These are phyloP conservation scores for Clonostachys rosea DNA, from an alignment of 2,329 filamentous ascomycete genomes.

Conservation along the genomic window DNA sequence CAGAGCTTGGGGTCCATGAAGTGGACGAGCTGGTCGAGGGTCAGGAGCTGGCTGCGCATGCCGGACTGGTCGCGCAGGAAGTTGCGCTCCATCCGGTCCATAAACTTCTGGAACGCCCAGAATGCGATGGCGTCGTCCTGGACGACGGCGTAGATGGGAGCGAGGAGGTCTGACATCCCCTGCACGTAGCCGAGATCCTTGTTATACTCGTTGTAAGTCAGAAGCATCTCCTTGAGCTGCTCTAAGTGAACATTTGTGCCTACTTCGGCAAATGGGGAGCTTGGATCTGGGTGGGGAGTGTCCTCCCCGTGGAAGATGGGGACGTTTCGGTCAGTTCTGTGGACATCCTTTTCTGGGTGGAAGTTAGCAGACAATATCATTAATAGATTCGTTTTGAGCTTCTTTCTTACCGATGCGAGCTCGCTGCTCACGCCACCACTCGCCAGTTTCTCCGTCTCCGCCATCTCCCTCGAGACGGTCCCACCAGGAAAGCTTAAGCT, in stretches of 20 bases:
- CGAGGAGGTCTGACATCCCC: slow-evolving; percentile 95
- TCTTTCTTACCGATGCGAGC: slow-evolving; percentile 76
- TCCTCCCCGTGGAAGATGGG: slow-evolving; percentile 96
- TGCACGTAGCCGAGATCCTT: slow-evolving; percentile 94
- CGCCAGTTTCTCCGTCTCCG: slow-evolving; percentile 74
- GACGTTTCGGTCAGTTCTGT: slow-evolving; percentile 90
- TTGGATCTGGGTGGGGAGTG: slow-evolving; percentile 91
- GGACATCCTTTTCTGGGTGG: slow-evolving; percentile 88
- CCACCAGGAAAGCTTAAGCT: slow-evolving; percentile 95
- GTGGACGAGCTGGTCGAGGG: slow-evolving; percentile 90
- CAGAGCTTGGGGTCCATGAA: slow-evolving; percentile 96
- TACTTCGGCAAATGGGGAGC: slow-evolving; percentile 86
- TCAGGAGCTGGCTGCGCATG: slow-evolving; percentile 87
- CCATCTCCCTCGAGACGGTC: slow-evolving; percentile 82
- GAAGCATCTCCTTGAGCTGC: slow-evolving; percentile 98
- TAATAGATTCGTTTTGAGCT: neutral
- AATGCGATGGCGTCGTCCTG: slow-evolving; percentile 97
- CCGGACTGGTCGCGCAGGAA: slow-evolving; percentile 94
- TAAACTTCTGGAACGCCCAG: slow-evolving; percentile 93
- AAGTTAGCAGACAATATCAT: slow-evolving; percentile 6
- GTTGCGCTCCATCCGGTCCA: slow-evolving; percentile 97
- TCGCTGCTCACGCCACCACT: slow-evolving; percentile 96
- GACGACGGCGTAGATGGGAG: slow-evolving; percentile 93
- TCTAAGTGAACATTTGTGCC: slow-evolving; percentile 97
- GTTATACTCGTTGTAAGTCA: slow-evolving; percentile 99